Evolutionary conservation across 192 early-diverging fungal genomes (phyloP).

Genomic region (Linnemannia hyalina): DNA sequence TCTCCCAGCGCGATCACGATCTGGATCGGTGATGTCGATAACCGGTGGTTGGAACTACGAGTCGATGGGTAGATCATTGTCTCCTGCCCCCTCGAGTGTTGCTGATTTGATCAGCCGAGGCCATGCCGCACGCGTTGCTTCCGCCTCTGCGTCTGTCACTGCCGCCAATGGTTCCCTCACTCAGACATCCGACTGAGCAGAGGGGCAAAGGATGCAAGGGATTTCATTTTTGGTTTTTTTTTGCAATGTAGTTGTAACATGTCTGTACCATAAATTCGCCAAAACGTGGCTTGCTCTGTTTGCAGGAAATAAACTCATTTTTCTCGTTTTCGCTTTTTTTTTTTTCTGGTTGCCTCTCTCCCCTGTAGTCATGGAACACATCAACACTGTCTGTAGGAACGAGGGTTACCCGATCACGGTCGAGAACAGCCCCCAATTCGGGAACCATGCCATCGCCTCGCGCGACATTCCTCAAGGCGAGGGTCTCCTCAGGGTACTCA

Average conservation of each 20-base stretch:
- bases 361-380: constrained; percentile 33
- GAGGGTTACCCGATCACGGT: constrained; percentile 51
- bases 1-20: not conserved
- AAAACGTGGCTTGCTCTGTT: not conserved
- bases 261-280: not conserved
- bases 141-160: not conserved
- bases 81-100: constrained; percentile 9
- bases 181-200: not conserved
- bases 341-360: not conserved
- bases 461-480: constrained; percentile 52
- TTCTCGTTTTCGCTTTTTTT: not conserved
- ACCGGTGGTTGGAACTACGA: not conserved
- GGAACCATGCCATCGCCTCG: constrained; percentile 48
- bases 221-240: not conserved
- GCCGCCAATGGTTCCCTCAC: not conserved
- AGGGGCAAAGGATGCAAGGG: not conserved
- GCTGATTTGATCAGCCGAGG: constrained; percentile 17
- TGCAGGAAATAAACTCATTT: not conserved
- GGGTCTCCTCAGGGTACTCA: constrained; percentile 40
- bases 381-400: constrained; percentile 35
- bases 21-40: constrained; percentile 17
- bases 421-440: constrained; percentile 28
- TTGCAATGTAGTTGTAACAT: not conserved
- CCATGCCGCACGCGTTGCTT: constrained; percentile 12
- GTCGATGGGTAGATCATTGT: not conserved